Base-by-base conservation (phyloP, 257 asterid species). In the Plectranthus barbatus region DNA sequence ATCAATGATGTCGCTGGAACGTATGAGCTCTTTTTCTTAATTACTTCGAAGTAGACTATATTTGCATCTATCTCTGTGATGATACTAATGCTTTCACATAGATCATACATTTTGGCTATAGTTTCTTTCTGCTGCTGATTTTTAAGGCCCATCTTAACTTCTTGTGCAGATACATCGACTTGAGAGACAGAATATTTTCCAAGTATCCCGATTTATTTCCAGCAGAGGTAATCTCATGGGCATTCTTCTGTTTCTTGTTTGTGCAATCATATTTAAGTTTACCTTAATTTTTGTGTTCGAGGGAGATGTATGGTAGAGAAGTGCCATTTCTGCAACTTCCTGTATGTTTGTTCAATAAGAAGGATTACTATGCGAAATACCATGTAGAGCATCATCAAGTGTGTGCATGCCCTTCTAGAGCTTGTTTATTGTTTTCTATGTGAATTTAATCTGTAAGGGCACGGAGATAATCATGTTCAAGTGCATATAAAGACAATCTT, bases 161-260 rank as follows among this genome's bases (percentile, higher is more conserved):
- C 64, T 65, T 65, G 37, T 79, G 82, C 92, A 91, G 98, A 66
- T 91, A 84, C 76, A 71, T 75, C 68, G 96, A 91, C 86, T 83
- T 91, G 17, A 75, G 74, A 61, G 79, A 75, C 70, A 78, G 86
- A 80, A 84, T 91, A 57, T 91, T 91, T 77, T 84, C 92, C 67
- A 83, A 76, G 80, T 41, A 91, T 83, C 86, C 95, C 51, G 85
- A 83, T 76, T 63, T 91, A 78, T 91, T 91, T 72, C 96, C 98
- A 29, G 87, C 85, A 68, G 83, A 84, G 96, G 98, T 91, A 80
- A n/a, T n/a, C n/a, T n/a, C 53, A 23, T 57, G 44, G 60, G 8
- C 46, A 66, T 65, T 44, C 39, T 29, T 18, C 14, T 45, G 18
- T 37, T 47, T 11, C 31, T 54, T 41, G 40, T 48, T 57, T 21